A percentile compares a stretch with the other conserved stretches of the same genome.
phyloP scores from a whole-genome alignment of 208 protist genomes.

The Leishmania aethiopica region DNA sequence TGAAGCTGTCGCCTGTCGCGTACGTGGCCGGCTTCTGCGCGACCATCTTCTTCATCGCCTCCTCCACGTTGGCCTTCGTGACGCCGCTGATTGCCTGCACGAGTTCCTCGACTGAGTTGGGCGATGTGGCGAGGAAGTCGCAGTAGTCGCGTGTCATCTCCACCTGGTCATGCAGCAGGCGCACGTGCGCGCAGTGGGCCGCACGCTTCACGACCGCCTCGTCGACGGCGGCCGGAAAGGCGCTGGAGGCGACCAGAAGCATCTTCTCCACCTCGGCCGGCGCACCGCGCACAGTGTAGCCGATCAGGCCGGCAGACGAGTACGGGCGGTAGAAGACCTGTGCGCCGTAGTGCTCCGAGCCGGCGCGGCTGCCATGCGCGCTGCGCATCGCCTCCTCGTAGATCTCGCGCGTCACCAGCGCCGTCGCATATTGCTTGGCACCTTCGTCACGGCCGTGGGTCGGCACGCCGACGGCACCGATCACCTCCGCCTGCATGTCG shows the following conservation, averaged over 20 bases:
- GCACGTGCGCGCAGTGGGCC: constrained; percentile 45
- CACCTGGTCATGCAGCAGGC: constrained; percentile 50
- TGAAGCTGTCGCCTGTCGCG: constrained; percentile 67
- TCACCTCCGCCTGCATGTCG: constrained; percentile 81
- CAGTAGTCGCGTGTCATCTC: constrained; percentile 79
- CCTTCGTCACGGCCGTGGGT: constrained; percentile 61
- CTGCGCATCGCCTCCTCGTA: constrained; percentile 45
- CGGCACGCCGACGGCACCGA: constrained; percentile 71
- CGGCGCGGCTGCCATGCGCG: constrained; percentile 21
- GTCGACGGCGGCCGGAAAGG: constrained; percentile 47
- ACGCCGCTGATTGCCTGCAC: constrained; percentile 56
- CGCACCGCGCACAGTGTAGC: constrained; percentile 68
- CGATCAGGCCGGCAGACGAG: constrained; percentile 72
- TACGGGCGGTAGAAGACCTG: constrained; percentile 85
- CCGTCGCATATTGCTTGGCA: constrained; percentile 54
- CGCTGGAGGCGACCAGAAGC: constrained; percentile 36
- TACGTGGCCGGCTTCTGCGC: constrained; percentile 56
- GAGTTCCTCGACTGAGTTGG: constrained; percentile 38
- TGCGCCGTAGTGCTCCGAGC: constrained; percentile 46
- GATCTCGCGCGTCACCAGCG: constrained; percentile 74
- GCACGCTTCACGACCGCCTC: constrained; percentile 37
- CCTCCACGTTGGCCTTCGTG: constrained; percentile 61
- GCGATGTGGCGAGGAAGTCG: constrained; percentile 83
- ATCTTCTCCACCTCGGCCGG: constrained; percentile 45
- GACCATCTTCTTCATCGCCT: constrained; percentile 35